Evolutionary conservation across 2,329 filamentous ascomycete species (phyloP).

Genomic region (Cladorrhinum sp.): DNA sequence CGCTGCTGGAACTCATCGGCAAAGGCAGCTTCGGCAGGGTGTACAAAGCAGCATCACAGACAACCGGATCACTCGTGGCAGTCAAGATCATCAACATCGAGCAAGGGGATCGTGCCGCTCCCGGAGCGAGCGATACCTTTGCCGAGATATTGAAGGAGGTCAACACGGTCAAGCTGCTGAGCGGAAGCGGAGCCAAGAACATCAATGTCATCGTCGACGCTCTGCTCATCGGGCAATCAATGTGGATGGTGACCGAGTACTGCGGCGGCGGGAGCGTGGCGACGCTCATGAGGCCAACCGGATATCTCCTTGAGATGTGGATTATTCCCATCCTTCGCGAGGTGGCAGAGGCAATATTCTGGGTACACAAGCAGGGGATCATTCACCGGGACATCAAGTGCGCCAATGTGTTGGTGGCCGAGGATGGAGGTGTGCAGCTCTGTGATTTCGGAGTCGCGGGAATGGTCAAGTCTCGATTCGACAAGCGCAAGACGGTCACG

Average conservation of each 20-base stretch:
- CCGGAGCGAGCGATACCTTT: conserved; percentile 63
- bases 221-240: conserved; percentile 70
- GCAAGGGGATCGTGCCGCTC: conserved; percentile 65
- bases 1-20: conserved; percentile 63
- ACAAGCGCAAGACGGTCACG: conserved; percentile 77
- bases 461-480: conserved; percentile 69
- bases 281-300: conserved; percentile 64
- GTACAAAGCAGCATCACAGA: conserved; percentile 54
- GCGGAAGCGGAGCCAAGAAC: conserved; percentile 72
- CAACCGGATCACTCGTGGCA: conserved; percentile 52
- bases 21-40: conserved; percentile 67
- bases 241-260: conserved; percentile 88
- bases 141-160: conserved; percentile 68
- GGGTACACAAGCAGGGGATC: conserved; percentile 66
- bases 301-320: conserved; percentile 65
- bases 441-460: conserved; percentile 84
- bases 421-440: conserved; percentile 72
- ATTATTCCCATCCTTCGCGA: conserved; percentile 66
- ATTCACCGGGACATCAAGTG: conserved; percentile 72
- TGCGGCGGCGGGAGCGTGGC: conserved; percentile 80
- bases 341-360: conserved; percentile 62
- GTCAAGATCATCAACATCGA: conserved; percentile 84
- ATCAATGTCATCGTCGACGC: conserved; percentile 80
- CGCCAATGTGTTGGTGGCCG: conserved; percentile 76
- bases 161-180: conserved; percentile 66